A percentile compares a stretch with the other conserved stretches of the same genome.
phyloP scores from a whole-genome alignment of 208 protist species.

The Hexamita inflata region DNA sequence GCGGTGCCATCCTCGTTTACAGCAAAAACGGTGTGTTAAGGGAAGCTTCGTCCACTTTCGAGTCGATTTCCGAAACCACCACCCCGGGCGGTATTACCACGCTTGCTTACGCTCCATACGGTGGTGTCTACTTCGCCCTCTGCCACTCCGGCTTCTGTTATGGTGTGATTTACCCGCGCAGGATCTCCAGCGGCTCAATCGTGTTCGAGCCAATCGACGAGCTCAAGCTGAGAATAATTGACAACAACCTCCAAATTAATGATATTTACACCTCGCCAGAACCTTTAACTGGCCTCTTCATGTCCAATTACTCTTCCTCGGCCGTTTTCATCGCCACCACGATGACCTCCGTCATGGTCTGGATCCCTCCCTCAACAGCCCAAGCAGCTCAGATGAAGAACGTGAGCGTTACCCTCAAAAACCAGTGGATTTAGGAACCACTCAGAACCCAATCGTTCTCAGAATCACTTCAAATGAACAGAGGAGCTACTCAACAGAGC shows the following conservation, averaged over 20 bases:
- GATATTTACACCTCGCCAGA: background rate
- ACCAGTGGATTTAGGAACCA: background rate
- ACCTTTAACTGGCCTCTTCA: background rate
- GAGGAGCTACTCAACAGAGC: background rate
- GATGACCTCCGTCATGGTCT: background rate
- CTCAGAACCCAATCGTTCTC: background rate
- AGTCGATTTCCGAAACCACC: background rate
- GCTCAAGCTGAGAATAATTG: background rate
- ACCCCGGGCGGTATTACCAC: background rate
- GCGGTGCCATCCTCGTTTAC: background rate
- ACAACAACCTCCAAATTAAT: background rate
- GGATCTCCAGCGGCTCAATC: background rate
- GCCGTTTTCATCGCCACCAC: background rate
- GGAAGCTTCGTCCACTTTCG: too few species aligned
- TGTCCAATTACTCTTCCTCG: background rate
- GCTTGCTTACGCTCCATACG: background rate
- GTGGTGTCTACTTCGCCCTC: background rate
- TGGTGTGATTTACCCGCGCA: background rate
- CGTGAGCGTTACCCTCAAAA: background rate
- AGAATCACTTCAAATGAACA: background rate
- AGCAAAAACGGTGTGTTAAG: background rate
- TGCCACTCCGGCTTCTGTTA: background rate
- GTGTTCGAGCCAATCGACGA: background rate
- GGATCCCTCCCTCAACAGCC: background rate
- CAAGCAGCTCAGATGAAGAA: background rate